Base-by-base conservation (phyloP, 441 rosid species). In the Biscutella laevigata region DNA sequence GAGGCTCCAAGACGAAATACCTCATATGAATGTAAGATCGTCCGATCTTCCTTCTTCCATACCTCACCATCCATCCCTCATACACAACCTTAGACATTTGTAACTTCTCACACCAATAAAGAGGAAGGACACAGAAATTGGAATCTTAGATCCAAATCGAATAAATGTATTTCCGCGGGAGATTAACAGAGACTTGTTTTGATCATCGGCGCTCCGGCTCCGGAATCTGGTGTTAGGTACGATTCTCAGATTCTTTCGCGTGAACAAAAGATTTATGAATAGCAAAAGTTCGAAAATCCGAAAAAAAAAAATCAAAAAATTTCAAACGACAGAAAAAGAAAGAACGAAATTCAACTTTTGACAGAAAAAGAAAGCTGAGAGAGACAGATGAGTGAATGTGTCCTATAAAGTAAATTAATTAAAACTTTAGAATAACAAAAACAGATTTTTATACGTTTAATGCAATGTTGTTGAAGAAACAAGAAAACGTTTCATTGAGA, bases 21-120 rank as follows among this genome's bases (percentile, higher is more conserved):
- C 98, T 77, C 98, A 86, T 92, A 52, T 92, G 98, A 61, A 92
- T 88, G 52, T 77, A 92, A 17, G 98, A 88, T 74, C 95, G 60
- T 10, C 98, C 98, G 76, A 92, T 92, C 84, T 82, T 92, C 68
- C 96, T 79, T 48, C 98, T 76, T 57, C 98, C 98, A 42, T 88
- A 84, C 51, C 98, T 75, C 67, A 92, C 98, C 98, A 88, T 92
- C 98, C 96, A 92, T 57, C 98, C 98, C 66, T 92, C 96, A 48
- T 88, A 92, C 38, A 85, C 86, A 11, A 82, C 79, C 70, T 88
- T 92, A 12, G 98, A 79, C 95, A 17, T n/a, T 17, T 17, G 20
- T 17, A 17, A 17, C 20, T 17, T 17, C 20, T 3, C 20, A 17
- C 20, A n/a, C n/a, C n/a, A n/a, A n/a, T n/a, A n/a, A n/a, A n/a